Base-by-base conservation (phyloP, 345 rosid genomes). In the Rhodamnia rubescens region DNA sequence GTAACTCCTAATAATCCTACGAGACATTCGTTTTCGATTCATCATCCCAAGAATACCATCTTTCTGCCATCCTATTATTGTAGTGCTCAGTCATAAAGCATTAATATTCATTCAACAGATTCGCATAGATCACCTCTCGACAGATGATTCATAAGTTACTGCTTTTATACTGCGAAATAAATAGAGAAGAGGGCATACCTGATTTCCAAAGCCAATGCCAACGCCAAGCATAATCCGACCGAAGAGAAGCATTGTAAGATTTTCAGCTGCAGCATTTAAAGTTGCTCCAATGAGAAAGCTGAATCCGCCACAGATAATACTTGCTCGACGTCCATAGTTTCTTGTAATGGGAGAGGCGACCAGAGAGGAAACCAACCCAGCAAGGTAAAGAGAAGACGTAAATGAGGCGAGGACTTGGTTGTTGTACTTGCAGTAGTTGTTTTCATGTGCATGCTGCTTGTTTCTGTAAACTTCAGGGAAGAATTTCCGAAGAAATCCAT, bases 141-240 rank as follows among this genome's bases (percentile, higher is more conserved):
- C 78, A 18, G 14, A 32, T 69, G 47, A 6, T 0, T 69, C 47
- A 9, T 18, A 69, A 69, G 47, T 36, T 18, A 69, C 78, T 69
- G 47, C 47, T 69, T 64, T 69, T 69, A 32, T 36, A 0, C 78
- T 36, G 8, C 47, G 7, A 61, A 29, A 64, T 29, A 64, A 64
- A 29, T 64, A 20, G 36, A 20, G 55, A 74, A 24, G 32, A 52
- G 49, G 42, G 82, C 15, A 16, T 87, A 95, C 99, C 96, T 97
- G 98, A 88, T 97, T 97, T 59, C 98, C 98, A n/a, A 97, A 95
- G 55, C 99, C 98, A 85, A 97, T 97, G 85, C 99, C 98, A 83
- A 96, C 26, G 7, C 99, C 98, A 32, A 97, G 96, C 95, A 97
- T 91, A 88, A 97, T 94, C 53, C 98, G 85, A 44, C 99, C 98